phyloP scores from a whole-genome alignment of 306 rosid genomes.

The Corylus heterophylla region DNA sequence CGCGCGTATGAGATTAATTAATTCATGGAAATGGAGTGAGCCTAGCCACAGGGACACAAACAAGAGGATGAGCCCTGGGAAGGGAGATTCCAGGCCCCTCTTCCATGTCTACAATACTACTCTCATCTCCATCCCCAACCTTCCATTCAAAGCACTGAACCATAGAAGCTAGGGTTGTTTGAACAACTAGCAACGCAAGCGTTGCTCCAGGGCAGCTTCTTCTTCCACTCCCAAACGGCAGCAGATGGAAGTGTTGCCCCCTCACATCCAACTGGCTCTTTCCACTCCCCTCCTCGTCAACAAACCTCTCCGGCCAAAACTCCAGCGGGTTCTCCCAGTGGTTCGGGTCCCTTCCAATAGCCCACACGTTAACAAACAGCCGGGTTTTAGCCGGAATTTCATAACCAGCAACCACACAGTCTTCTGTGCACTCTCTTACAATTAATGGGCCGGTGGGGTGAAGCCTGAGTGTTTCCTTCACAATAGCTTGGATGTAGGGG shows the following conservation, averaged over 20 bases:
- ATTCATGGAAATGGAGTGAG: constrained; percentile 27
- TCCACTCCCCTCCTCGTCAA: constrained; percentile 38
- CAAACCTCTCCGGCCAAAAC: constrained; percentile 71
- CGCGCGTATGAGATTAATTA: too few species aligned
- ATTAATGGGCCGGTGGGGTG: constrained; percentile 76
- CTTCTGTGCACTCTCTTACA: constrained; percentile 55
- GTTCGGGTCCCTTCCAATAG: constrained; percentile 70
- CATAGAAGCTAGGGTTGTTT: constrained; percentile 58
- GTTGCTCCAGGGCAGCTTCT: constrained; percentile 80
- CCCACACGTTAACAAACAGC: constrained; percentile 74
- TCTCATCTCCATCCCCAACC: constrained; percentile 21
- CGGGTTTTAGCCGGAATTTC: constrained; percentile 69
- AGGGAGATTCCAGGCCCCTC: constrained; percentile 67
- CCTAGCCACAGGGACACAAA: constrained; percentile 47
- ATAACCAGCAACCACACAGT: constrained; percentile 47
- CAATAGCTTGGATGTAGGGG: constrained; percentile 68
- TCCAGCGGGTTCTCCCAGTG: constrained; percentile 73
- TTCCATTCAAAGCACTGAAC: constrained; percentile 84
- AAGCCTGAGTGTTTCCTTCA: constrained; percentile 81
- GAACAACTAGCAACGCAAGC: constrained; percentile 64
- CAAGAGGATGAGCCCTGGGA: constrained; percentile 54
- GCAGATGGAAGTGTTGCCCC: constrained; percentile 66
- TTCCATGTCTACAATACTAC: constrained; percentile 44
- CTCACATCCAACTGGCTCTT: constrained; percentile 54
- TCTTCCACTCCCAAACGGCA: constrained; percentile 91